Evolutionary conservation across 2,329 filamentous ascomycete species (phyloP).

Genomic region (Bipolaris cookei): DNA sequence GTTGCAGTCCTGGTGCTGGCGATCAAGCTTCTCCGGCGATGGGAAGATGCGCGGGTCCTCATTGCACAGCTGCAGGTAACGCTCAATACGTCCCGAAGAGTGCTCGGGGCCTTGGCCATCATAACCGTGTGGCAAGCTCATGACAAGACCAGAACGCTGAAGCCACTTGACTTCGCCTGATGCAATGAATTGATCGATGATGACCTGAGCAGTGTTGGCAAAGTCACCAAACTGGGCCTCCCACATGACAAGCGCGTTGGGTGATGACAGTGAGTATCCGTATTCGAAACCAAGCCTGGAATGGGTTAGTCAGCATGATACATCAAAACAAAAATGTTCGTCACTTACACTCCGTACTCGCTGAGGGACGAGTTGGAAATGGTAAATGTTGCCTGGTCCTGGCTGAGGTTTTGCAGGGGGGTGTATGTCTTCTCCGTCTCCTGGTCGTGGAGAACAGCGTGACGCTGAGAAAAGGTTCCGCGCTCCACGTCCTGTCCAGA

Average conservation of each 20-base stretch:
- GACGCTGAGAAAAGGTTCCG: constrained; percentile 98
- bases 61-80: constrained; percentile 96
- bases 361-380: constrained; percentile 93
- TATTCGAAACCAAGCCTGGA: constrained; percentile 92
- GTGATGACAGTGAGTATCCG: constrained; percentile 95
- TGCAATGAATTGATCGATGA: constrained; percentile 98
- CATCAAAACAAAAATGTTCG: background rate
- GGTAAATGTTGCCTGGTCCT: constrained; percentile 93
- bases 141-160: constrained; percentile 93
- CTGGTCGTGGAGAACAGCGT: constrained; percentile 97
- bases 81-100: constrained; percentile 95
- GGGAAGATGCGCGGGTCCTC: constrained; percentile 97
- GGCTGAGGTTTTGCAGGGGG: constrained; percentile 84
- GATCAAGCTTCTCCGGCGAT: constrained; percentile 82
- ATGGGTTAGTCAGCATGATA: constrained; percentile 30
- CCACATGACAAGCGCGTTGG: constrained; percentile 98
- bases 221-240: constrained; percentile 99
- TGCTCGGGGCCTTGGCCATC: constrained; percentile 98
- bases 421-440: constrained; percentile 92
- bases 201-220: constrained; percentile 98
- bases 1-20: constrained; percentile 99
- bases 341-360: constrained; percentile 68
- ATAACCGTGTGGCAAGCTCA: constrained; percentile 96
- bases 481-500: constrained; percentile 99
- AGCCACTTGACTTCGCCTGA: constrained; percentile 99